Conservation (phyloP, 1,139 yeast species). For the Hyphopichia buzzinii region DNA sequence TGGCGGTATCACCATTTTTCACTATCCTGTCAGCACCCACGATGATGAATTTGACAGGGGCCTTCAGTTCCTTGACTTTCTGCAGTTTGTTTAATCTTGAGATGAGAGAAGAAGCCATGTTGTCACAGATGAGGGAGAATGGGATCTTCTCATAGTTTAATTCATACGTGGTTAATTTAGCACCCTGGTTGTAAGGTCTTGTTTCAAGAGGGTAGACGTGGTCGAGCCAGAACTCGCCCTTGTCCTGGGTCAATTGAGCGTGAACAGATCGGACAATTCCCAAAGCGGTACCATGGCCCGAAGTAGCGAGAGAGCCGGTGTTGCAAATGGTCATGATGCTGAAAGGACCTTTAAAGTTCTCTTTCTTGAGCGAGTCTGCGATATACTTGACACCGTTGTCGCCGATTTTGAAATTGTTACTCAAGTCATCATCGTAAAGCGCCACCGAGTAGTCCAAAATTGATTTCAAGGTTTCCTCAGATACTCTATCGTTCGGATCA, state of each 20-base stretch:
- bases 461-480: conserved; percentile 29
- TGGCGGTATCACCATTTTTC: conserved; percentile 90
- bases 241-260: conserved; percentile 31
- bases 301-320: conserved; percentile 90
- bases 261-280: conserved; percentile 82
- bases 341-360: conserved; percentile 61
- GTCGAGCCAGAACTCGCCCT: conserved; percentile 44
- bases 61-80: conserved; percentile 23
- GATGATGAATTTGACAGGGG: conserved; percentile 78
- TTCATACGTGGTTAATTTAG: conserved; percentile 89
- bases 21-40: conserved; percentile 99
- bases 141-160: conserved; percentile 83
- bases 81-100: conserved; percentile 22
- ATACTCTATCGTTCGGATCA: conserved; percentile 13
- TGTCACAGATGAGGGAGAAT: conserved; percentile 83
- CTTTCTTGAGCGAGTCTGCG: conserved; percentile 39
- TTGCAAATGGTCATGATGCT: conserved; percentile 84
- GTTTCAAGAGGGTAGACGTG: conserved; percentile 91
- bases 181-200: conserved; percentile 95
- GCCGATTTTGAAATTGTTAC: conserved; percentile 76
- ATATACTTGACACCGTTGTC: conserved; percentile 77
- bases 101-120: conserved; percentile 83
- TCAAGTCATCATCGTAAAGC: conserved; percentile 72
- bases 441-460: conserved; percentile 53
- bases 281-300: conserved; percentile 96